A percentile compares a stretch with the other conserved stretches of the same genome.
phyloP scores from a whole-genome alignment of 108 stramenopile genomes.

The Cyclotella baltica region DNA sequence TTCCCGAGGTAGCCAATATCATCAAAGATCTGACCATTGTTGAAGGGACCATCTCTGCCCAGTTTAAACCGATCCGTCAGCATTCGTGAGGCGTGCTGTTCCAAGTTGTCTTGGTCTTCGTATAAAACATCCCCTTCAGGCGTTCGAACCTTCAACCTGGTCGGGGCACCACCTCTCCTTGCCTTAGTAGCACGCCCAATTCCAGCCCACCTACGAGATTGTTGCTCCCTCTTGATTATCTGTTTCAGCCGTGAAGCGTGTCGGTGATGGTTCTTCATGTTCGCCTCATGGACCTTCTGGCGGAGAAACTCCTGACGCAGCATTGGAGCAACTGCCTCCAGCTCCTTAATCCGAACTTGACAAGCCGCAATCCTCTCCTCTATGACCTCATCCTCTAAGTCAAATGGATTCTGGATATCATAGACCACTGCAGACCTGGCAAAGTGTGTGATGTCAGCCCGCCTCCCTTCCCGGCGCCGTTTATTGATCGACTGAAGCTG shows the following conservation, averaged over 20 bases:
- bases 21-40: neutral
- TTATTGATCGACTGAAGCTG: neutral
- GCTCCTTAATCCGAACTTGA: neutral
- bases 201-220: neutral
- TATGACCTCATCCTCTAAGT: neutral
- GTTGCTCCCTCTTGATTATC: neutral
- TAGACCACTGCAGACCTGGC: neutral
- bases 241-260: neutral
- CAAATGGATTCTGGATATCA: neutral
- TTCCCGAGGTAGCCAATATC: slow-evolving; percentile 12
- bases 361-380: neutral
- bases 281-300: neutral
- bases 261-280: neutral
- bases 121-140: neutral
- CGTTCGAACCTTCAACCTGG: neutral
- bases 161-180: neutral
- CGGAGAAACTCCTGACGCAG: neutral
- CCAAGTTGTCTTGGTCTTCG: neutral
- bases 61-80: neutral
- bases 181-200: neutral
- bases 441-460: neutral
- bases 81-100: neutral
- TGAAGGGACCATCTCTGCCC: neutral
- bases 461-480: neutral
- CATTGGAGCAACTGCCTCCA: neutral